Conservation (phyloP, 768 basidiomycete species). For the Boletellus sp. region DNA sequence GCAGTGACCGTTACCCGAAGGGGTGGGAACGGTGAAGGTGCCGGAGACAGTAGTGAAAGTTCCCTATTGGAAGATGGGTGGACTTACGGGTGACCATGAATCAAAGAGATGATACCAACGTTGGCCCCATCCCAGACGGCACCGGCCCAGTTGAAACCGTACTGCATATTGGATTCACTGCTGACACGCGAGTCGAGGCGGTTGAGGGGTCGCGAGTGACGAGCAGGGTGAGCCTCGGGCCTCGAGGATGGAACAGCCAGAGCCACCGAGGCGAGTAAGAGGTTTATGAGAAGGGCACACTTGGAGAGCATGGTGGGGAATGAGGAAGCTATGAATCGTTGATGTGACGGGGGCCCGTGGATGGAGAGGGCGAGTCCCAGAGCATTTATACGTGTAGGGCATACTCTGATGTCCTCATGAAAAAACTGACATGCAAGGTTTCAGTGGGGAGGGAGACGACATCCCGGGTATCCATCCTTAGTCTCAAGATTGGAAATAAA, state of each 20-base stretch:
- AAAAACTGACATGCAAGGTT: neutral
- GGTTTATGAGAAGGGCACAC: constrained; percentile 8
- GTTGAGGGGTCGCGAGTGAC: constrained; percentile 11
- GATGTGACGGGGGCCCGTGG: neutral
- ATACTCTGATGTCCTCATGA: neutral
- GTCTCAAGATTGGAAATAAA: neutral
- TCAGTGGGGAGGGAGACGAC: neutral
- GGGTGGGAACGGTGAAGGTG: constrained; percentile 20
- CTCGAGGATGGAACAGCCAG: constrained; percentile 17
- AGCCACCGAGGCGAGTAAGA: constrained; percentile 18
- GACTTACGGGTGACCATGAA: neutral
- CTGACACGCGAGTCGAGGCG: neutral
- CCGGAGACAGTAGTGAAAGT: constrained; percentile 19
- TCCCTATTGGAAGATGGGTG: constrained; percentile 7
- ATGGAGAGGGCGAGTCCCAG: neutral
- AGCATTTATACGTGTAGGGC: constrained; percentile 12
- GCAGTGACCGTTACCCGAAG: constrained; percentile 4
- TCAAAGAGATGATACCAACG: constrained; percentile 4
- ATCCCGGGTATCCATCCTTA: neutral
- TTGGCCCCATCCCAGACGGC: constrained; percentile 7
- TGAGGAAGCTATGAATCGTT: neutral
- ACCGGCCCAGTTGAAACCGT: constrained; percentile 20
- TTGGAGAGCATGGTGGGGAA: constrained; percentile 17
- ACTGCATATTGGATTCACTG: constrained; percentile 5
- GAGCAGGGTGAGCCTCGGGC: constrained; percentile 3